Conservation (phyloP, 1,284 basidiomycete species). For the Anthracocystis panici-leucophaei region DNA sequence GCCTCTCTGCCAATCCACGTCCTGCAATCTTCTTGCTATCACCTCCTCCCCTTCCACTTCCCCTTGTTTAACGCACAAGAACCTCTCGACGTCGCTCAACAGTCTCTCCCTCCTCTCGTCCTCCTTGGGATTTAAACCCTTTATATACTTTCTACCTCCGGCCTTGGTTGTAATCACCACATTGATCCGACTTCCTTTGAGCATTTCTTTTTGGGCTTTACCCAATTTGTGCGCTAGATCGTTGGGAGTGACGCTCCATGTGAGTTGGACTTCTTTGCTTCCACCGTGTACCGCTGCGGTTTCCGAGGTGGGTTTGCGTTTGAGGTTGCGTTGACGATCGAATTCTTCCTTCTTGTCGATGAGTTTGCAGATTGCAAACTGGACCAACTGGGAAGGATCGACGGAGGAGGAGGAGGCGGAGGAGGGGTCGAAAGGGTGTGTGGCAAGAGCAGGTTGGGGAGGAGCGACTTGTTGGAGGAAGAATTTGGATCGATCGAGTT, state of each 20-base stretch:
- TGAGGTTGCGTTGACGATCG: constrained; percentile 48
- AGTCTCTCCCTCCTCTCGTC: constrained; percentile 18
- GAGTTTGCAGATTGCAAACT: constrained; percentile 69
- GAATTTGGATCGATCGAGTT: constrained; percentile 56
- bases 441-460: constrained; percentile 19
- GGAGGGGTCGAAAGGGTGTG: constrained; percentile 17
- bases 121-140: constrained; percentile 29
- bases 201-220: constrained; percentile 50
- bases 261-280: constrained; percentile 57
- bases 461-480: constrained; percentile 58
- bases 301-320: constrained; percentile 23
- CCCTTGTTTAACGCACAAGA: constrained; percentile 14
- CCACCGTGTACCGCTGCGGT: background rate
- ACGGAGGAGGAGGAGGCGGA: background rate
- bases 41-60: background rate
- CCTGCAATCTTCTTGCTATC: constrained; percentile 31
- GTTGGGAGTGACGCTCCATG: constrained; percentile 57
- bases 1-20: constrained; percentile 43
- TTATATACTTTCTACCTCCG: constrained; percentile 30
- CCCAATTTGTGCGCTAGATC: constrained; percentile 60
- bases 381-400: constrained; percentile 22
- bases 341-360: constrained; percentile 70
- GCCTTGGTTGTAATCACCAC: constrained; percentile 39
- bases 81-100: constrained; percentile 22
- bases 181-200: constrained; percentile 42